Evolutionary conservation across 768 basidiomycete species (phyloP).

Genomic region (Pisolithus orientalis): DNA sequence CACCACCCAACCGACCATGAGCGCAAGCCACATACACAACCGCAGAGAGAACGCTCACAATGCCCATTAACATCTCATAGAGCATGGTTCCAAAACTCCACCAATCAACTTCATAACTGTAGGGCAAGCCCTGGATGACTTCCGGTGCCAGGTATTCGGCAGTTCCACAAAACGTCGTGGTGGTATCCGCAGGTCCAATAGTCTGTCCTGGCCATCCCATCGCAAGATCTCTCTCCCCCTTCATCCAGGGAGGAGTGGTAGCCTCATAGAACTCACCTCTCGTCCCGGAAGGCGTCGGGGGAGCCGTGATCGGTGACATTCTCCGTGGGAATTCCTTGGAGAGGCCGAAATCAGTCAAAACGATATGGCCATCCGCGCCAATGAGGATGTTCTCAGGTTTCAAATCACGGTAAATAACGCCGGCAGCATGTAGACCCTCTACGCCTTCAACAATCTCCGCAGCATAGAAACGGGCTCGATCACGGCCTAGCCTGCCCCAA

Average conservation of each 20-base stretch:
- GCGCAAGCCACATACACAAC: conserved; percentile 11
- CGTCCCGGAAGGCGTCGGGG: conserved; percentile 51
- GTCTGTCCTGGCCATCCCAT: conserved; percentile 53
- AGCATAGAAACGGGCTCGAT: conserved; percentile 94
- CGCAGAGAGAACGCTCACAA: conserved; percentile 49
- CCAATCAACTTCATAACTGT: conserved; percentile 95
- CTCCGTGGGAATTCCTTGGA: conserved; percentile 84
- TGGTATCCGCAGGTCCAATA: conserved; percentile 52
- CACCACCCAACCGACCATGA: conserved; percentile 9
- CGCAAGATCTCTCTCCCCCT: conserved; percentile 46
- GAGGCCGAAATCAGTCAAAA: conserved; percentile 94
- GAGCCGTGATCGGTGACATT: conserved; percentile 37
- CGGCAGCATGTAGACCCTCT: conserved; percentile 87
- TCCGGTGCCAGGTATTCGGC: conserved; percentile 96
- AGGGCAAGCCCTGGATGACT: conserved; percentile 85
- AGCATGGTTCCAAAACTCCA: conserved; percentile 98
- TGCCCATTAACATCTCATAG: conserved; percentile 94
- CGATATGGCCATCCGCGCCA: conserved; percentile 89
- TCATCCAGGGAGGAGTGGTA: conserved; percentile 75
- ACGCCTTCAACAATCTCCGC: conserved; percentile 97
- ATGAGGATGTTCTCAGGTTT: conserved; percentile 98
- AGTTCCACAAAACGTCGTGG: conserved; percentile 91
- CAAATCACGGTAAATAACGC: conserved; percentile 96
- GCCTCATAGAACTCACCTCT: conserved; percentile 49
- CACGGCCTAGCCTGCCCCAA: conserved; percentile 89